These are phyloP conservation scores for Calonectria crousiana DNA, from an alignment of 2,329 filamentous ascomycete species.

Conservation along the genomic window DNA sequence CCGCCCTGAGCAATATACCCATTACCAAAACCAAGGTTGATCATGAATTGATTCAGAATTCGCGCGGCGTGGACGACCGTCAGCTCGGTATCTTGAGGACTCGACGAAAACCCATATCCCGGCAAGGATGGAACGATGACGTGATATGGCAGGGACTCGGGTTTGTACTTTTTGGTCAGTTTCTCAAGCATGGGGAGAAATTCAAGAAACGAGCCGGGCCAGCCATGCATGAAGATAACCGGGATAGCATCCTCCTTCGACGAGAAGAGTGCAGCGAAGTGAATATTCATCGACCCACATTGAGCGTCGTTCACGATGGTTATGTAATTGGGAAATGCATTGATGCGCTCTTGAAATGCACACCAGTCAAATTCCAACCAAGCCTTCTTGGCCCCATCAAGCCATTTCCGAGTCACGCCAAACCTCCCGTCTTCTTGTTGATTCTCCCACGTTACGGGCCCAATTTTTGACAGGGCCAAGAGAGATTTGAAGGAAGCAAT, in stretches of 20 bases:
- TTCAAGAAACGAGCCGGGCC: conserved; percentile 11
- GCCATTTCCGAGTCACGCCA: background rate
- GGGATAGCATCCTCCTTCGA: conserved; percentile 45
- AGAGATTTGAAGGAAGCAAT: background rate
- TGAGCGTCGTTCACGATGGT: background rate
- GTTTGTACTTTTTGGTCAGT: conserved; percentile 55
- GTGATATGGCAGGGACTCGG: conserved; percentile 66
- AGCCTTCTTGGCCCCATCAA: background rate
- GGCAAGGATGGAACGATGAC: conserved; percentile 67
- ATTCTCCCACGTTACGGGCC: background rate
- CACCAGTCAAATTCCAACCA: background rate
- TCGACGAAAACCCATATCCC: conserved; percentile 64
- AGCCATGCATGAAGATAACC: background rate
- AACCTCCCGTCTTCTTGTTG: background rate
- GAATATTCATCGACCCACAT: conserved; percentile 47
- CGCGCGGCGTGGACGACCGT: conserved; percentile 42
- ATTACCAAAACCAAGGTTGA: conserved; percentile 62
- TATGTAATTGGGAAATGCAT: background rate
- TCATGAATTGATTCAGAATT: conserved; percentile 64
- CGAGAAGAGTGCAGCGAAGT: conserved; percentile 69
- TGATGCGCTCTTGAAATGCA: background rate
- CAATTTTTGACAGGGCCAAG: background rate
- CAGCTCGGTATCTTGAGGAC: conserved; percentile 57
- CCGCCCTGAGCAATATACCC: conserved; percentile 69
- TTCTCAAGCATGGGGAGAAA: conserved; percentile 7